Base-by-base conservation (phyloP, 768 basidiomycete genomes). In the Jaapia argillacea region DNA sequence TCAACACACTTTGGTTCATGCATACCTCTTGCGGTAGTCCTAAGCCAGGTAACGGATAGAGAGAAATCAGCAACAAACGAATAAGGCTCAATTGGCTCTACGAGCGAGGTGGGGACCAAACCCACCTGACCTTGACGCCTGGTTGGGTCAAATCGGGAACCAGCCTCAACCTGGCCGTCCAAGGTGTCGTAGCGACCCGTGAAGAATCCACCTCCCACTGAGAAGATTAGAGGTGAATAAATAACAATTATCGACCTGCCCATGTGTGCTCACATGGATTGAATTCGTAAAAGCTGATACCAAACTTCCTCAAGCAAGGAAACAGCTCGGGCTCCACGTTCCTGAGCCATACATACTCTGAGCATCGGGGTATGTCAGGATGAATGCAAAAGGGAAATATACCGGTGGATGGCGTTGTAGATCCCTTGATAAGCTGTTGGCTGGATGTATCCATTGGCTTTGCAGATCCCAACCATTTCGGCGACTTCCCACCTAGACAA, bases 91-190 rank as follows among this genome's bases (percentile, higher is more conserved):
- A 33, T 10, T 10, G 10, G 31, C 31, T n/a, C n/a, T n/a, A n/a
- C n/a, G n/a, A n/a, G n/a, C n/a, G n/a, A n/a, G n/a, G n/a, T n/a
- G n/a, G n/a, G n/a, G n/a, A n/a, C 28, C 10, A 16, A 16, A 33
- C 28, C 10, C 43, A 74, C 72, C 59, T 68, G 50, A 6, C 77
- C 79, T 50, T 74, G 73, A 12, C 26, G 36, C 38, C 57, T 64
- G 13, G 57, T 54, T 0, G 70, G 62, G 46, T 79, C 75, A 51
- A 81, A 81, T n/a, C 78, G 67, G 7, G 73, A 73, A 14, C 78
- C 77, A 18, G 63, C 46, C 46, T 77, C 75, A 23, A 64, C 60
- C 5, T 57, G 27, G 45, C 67, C 68, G 4, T 69, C 60, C 5
- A 60, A 42, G 0, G 65, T 48, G 42, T 38, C 51, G 50, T 63